Base-by-base conservation (phyloP, 352 stramenopile species). In the Globisporangium apiculatum region DNA sequence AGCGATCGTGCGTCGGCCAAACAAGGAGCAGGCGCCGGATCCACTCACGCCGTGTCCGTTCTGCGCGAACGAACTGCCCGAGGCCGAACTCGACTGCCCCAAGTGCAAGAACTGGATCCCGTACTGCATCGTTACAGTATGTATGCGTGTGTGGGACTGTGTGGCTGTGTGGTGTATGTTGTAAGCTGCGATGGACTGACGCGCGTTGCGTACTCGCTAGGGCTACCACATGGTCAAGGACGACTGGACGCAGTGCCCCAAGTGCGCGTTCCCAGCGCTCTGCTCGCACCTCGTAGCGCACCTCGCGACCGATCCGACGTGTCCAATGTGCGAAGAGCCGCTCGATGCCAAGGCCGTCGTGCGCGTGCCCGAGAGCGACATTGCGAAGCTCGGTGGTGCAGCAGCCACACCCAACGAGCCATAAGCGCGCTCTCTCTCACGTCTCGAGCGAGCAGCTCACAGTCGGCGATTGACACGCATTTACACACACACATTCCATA, bases 151-250 rank as follows among this genome's bases (percentile, higher is more conserved):
- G 42, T 60, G 48, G 53, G 45, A 42, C 17, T 57, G n/a, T 38
- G 51, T 46, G 45, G 6, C n/a, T 53, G 14, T 47, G 31, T 64
- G 18, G 15, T 53, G 24, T 47, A 37, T 64, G 18, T 18, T 53
- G 24, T 31, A 31, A 31, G 24, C 24, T 31, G 24, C 24, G 11
- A 42, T 47, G 35, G 7, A 24, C 11, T 2, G 4, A 6, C 5
- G 31, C 24, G n/a, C 31, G 36, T n/a, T 7, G 45, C 41, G 5
- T 12, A 17, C 5, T 31, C 15, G 7, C 1, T 47, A 91, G 83
- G 93, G 94, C 41, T 88, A 82, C 65, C 94, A 98, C 78, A 97
- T 98, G 90, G 75, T 96, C 51, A 83, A 87, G 56, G 81, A 96
- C 48, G 88, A 98, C 71, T 98, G 89, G 89, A 91, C 77, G 38